Conservation (phyloP, 1,139 yeast genomes). For the Suhomyces atakaporum region DNA sequence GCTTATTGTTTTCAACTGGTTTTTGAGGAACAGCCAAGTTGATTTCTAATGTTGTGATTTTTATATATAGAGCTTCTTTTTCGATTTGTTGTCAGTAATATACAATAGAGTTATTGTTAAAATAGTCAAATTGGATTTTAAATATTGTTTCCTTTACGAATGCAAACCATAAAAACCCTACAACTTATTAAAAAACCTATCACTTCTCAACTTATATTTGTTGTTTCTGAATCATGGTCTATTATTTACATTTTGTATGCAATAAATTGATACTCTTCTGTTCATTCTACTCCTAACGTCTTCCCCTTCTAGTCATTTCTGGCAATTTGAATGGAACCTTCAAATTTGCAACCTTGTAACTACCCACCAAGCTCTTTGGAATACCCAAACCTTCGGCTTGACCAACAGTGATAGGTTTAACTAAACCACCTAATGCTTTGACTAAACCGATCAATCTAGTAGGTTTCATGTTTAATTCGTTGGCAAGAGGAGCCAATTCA, state of each 20-base stretch:
- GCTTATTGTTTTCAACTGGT: constrained; percentile 12
- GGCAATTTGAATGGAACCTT: constrained; percentile 92
- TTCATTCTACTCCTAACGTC: constrained; percentile 19
- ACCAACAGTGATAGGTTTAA: constrained; percentile 72
- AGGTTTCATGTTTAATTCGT: constrained; percentile 82
- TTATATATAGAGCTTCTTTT: no score
- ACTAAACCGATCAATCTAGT: constrained; percentile 68
- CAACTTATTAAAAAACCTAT: no score
- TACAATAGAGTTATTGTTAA: no score
- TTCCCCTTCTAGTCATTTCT: constrained; percentile 71
- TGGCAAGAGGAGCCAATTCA: constrained; percentile 79
- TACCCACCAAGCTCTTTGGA: constrained; percentile 61
- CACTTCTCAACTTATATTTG: no score
- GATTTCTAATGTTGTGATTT: no score
- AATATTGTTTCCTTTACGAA: no score
- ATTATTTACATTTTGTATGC: no score
- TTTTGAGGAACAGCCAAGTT: constrained; percentile 6
- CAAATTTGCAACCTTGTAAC: constrained; percentile 78
- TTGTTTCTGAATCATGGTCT: no score
- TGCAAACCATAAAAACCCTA: no score
- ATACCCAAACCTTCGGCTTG: constrained; percentile 87
- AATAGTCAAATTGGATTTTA: no score
- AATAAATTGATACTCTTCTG: background rate
- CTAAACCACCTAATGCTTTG: constrained; percentile 79
- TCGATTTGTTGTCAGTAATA: no score